Conservation (phyloP, 2,329 filamentous ascomycete genomes). For the Nigrospora sphaerica region DNA sequence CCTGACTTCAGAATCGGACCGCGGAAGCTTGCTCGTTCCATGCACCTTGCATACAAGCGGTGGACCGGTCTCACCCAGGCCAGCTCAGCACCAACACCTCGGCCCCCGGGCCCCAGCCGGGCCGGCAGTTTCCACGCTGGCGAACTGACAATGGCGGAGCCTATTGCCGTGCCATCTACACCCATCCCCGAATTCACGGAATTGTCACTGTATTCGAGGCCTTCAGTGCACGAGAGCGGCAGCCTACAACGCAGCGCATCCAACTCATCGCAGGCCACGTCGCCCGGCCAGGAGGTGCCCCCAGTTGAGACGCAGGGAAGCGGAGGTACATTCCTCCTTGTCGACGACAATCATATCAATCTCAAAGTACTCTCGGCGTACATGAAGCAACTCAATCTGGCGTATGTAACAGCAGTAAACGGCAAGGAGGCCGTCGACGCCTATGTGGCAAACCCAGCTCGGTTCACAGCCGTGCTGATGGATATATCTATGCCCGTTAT, state of each 20-base stretch:
- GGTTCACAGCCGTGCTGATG: constrained; percentile 5
- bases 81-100: too few species aligned
- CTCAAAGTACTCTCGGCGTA: constrained; percentile 19
- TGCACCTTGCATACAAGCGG: neutral
- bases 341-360: constrained; percentile 34
- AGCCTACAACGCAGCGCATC: too few species aligned
- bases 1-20: neutral
- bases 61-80: neutral
- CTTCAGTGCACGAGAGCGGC: too few species aligned
- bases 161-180: too few species aligned
- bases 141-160: too few species aligned
- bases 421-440: constrained; percentile 29
- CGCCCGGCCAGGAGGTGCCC: too few species aligned
- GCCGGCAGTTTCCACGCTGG: too few species aligned
- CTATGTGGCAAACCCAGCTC: constrained; percentile 14
- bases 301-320: too few species aligned
- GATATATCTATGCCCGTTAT: constrained; percentile 40
- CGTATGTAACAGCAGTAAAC: constrained; percentile 24
- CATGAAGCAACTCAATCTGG: constrained; percentile 21
- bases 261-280: too few species aligned
- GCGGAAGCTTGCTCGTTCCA: neutral
- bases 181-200: too few species aligned
- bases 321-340: constrained; percentile 18
- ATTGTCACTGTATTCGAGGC: too few species aligned
- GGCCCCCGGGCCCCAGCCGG: too few species aligned